Evolutionary conservation across 2,329 filamentous ascomycete genomes (phyloP).

Genomic region (Sordariomycetes sp.): DNA sequence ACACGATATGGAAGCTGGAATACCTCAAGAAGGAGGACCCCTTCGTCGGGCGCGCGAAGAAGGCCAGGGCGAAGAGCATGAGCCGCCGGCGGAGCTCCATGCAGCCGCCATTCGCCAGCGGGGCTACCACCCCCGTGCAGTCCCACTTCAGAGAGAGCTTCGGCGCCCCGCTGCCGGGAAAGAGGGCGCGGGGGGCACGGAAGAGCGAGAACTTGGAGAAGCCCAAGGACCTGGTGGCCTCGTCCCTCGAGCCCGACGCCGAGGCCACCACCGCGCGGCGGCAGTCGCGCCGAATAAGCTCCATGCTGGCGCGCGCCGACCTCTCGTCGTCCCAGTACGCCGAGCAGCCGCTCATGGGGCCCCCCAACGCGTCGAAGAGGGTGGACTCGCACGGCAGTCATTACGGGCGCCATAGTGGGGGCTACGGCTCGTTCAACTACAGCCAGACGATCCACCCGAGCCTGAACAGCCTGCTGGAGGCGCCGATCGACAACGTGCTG

Average conservation of each 20-base stretch:
- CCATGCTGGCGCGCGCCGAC: constrained; percentile 77
- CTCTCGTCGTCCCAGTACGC: constrained; percentile 77
- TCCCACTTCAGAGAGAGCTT: constrained; percentile 69
- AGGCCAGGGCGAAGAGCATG: constrained; percentile 32
- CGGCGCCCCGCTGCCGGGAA: constrained; percentile 44
- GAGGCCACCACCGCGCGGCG: constrained; percentile 39
- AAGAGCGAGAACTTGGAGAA: constrained; percentile 41
- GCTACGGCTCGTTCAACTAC: constrained; percentile 25
- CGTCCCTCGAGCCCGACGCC: constrained; percentile 61
- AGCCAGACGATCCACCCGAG: constrained; percentile 36
- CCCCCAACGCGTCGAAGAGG: constrained; percentile 40
- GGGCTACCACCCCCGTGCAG: constrained; percentile 66
- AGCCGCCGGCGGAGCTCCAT: constrained; percentile 49
- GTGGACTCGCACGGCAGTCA: constrained; percentile 65
- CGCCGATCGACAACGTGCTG: constrained; percentile 57
- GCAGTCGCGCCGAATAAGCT: constrained; percentile 75
- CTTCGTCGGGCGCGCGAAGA: constrained; percentile 34
- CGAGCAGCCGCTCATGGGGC: constrained; percentile 42
- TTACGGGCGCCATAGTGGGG: constrained; percentile 48
- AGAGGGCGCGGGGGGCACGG: constrained; percentile 27
- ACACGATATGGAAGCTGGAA: constrained; percentile 75
- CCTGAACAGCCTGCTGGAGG: constrained; percentile 54
- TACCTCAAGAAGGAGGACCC: constrained; percentile 62
- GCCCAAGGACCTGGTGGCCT: constrained; percentile 45
- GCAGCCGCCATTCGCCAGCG: constrained; percentile 60